Evolutionary conservation across 1,284 basidiomycete species (phyloP).

Genomic region (Ustilago lituana): DNA sequence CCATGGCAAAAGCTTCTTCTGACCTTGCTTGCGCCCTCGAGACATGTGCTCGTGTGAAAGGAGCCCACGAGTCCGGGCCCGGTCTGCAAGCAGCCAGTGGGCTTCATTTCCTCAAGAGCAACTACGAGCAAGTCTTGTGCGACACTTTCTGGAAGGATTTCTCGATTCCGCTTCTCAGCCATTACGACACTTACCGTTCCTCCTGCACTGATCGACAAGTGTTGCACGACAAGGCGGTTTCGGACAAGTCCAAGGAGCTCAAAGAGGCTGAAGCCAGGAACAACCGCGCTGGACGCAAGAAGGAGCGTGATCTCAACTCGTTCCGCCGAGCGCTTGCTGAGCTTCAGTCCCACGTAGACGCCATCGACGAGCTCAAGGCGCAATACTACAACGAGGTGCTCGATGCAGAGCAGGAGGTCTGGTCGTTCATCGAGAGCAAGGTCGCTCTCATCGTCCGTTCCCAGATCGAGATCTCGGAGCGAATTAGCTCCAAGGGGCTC

Average conservation of each 20-base stretch:
- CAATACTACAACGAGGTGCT: constrained; percentile 85
- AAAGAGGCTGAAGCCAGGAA: constrained; percentile 88
- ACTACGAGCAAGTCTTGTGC: constrained; percentile 89
- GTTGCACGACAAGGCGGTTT: constrained; percentile 65
- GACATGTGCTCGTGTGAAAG: constrained; percentile 63
- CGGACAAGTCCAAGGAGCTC: constrained; percentile 84
- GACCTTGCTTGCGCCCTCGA: constrained; percentile 78
- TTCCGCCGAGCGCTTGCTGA: constrained; percentile 69
- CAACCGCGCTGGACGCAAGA: constrained; percentile 75
- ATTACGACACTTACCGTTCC: constrained; percentile 81
- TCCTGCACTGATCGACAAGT: constrained; percentile 72
- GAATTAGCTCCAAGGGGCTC: constrained; percentile 86
- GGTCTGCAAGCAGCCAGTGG: constrained; percentile 70
- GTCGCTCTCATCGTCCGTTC: constrained; percentile 58
- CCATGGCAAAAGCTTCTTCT: constrained; percentile 85
- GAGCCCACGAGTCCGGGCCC: constrained; percentile 57
- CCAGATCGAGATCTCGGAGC: constrained; percentile 70
- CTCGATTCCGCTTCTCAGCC: constrained; percentile 85
- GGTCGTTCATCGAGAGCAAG: constrained; percentile 81
- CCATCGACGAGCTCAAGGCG: constrained; percentile 81
- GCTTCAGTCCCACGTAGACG: constrained; percentile 87
- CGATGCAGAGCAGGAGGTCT: constrained; percentile 90
- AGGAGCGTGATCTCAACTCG: constrained; percentile 72
- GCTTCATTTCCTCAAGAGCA: constrained; percentile 88
- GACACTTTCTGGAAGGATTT: constrained; percentile 88